phyloP scores from a whole-genome alignment of 2,329 filamentous ascomycete genomes.

The Aspergillus caelatus region DNA sequence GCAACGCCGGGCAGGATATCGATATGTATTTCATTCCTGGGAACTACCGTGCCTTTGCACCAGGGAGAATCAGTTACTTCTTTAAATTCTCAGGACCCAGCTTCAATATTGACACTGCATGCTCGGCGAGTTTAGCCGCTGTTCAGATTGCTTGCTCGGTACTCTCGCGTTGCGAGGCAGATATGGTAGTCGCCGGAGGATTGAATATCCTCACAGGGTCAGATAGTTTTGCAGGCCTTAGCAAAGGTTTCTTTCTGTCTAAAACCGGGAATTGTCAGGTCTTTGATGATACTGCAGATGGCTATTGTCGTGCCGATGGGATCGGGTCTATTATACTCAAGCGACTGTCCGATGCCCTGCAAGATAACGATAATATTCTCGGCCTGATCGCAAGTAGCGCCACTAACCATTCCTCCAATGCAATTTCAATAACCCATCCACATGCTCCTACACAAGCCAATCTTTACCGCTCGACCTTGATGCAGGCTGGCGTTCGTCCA shows the following conservation, averaged over 20 bases:
- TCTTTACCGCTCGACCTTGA: conserved; percentile 70
- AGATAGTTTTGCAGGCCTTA: conserved; percentile 74
- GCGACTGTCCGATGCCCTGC: conserved; percentile 44
- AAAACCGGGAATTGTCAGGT: conserved; percentile 51
- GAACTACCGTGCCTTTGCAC: conserved; percentile 61
- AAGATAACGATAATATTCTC: conserved; percentile 18
- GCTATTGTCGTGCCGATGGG: conserved; percentile 54
- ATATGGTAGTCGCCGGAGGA: conserved; percentile 78
- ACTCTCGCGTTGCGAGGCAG: conserved; percentile 72
- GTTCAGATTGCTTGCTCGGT: conserved; percentile 72
- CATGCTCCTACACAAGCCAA: conserved; percentile 75
- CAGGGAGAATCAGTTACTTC: conserved; percentile 72
- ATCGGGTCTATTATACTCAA: conserved; percentile 51
- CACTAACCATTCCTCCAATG: conserved; percentile 81
- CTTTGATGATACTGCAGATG: conserved; percentile 53
- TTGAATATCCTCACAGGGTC: conserved; percentile 73
- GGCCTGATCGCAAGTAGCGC: conserved; percentile 69
- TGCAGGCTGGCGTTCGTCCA: conserved; percentile 73
- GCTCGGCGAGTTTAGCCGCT: conserved; percentile 63
- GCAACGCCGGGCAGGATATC: conserved; percentile 70
- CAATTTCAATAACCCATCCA: conserved; percentile 81
- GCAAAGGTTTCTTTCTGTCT: conserved; percentile 48
- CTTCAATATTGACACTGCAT: conserved; percentile 73
- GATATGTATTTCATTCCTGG: conserved; percentile 68
- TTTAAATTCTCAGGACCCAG: conserved; percentile 75